These are phyloP conservation scores for Botrytis tulipae DNA, from an alignment of 2,329 filamentous ascomycete genomes.

Conservation along the genomic window DNA sequence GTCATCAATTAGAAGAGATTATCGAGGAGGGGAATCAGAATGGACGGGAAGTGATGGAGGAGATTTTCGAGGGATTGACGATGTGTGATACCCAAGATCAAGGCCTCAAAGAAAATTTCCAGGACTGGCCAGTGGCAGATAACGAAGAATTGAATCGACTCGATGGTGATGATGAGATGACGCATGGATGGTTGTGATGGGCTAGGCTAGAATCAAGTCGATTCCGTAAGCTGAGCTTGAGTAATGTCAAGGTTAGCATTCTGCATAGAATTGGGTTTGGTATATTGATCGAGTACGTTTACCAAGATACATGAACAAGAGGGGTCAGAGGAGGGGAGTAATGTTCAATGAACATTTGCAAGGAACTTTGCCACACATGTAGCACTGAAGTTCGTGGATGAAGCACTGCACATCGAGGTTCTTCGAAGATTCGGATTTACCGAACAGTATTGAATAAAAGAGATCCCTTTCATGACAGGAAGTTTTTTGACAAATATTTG, in stretches of 20 bases:
- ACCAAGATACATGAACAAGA: neutral
- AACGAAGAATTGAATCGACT: neutral
- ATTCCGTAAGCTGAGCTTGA: neutral
- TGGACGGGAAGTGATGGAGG: neutral
- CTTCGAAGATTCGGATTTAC: neutral
- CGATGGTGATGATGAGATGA: neutral
- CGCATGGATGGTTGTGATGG: neutral
- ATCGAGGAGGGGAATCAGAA: neutral
- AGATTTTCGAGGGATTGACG: neutral
- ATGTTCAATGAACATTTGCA: neutral
- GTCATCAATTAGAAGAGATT: neutral
- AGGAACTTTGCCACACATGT: neutral
- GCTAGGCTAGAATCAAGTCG: neutral
- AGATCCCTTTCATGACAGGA: neutral
- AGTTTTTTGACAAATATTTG: neutral
- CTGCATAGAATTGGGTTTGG: neutral
- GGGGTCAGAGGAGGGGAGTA: no score
- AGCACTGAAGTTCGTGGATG: neutral
- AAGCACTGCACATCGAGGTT: neutral
- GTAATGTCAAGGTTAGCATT: neutral
- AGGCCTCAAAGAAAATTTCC: neutral
- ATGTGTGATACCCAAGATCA: neutral
- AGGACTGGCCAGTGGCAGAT: no score
- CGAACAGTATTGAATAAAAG: neutral
- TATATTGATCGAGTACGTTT: neutral